Base-by-base conservation (phyloP, 2,329 filamentous ascomycete species). In the Ophiostoma triangulosporum region DNA sequence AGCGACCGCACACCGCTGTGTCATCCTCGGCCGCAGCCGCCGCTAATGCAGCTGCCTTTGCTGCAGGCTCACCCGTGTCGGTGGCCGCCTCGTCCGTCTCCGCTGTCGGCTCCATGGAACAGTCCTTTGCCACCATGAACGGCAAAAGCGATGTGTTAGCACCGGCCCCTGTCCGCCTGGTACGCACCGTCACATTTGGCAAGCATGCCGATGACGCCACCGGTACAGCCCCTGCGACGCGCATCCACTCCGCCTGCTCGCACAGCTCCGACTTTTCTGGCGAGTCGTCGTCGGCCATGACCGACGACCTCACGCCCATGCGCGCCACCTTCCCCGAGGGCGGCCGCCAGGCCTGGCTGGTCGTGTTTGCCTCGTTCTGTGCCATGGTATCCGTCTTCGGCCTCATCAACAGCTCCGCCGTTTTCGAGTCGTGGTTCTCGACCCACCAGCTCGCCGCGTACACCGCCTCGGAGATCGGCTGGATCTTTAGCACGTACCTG, bases 401-500 rank as follows among this genome's bases (percentile, higher is more conserved):
- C 0, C 73, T 88, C 60, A 81, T 88, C 73, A 86, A 86, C 66
- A 79, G 77, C 56, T 74, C 86, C n/a, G 86, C 84, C 32, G 83
- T 84, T 1, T 86, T 90, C 66, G 83, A 91, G 68, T 78, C 84
- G 14, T 91, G 91, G 66, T 77, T 94, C 57, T 74, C 79, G 31
- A 76, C 73, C 20, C 72, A 94, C 64, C 86, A 93, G 62, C 74
- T 95, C 20, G 71, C 70, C n/a, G 68, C 75, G 22, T 83, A 88
- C 64, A 77, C 70, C 53, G 74, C 83, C 11, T 82, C 81, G 4
- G 74, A 78, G 51, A 82, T 89, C 49, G 86, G 86, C n/a, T 95
- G 88, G 88, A 87, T 95, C 58, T 90, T 91, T 61, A 83, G 83
- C 60, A 69, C 93, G 51, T 91, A 89, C 63, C 74, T 87, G 29